These are phyloP conservation scores for Pichia gijzeniarum DNA, from an alignment of 805 yeast species.

Conservation along the genomic window DNA sequence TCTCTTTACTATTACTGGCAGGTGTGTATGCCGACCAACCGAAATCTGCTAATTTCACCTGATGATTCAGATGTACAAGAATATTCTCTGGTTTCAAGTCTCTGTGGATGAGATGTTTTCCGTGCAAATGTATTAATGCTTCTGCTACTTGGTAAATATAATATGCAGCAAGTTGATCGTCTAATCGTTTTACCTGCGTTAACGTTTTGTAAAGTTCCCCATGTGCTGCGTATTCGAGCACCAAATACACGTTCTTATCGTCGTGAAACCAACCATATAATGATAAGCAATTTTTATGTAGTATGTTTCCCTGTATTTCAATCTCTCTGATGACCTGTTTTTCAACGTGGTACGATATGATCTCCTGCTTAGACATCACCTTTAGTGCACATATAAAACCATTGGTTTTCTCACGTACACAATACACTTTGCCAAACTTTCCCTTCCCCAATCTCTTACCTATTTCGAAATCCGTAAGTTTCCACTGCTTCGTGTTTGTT, in stretches of 20 bases:
- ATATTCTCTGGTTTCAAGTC: conserved; percentile 95
- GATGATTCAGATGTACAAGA: conserved; percentile 58
- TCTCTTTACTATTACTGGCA: too few relatives aligned
- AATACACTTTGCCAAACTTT: conserved; percentile 86
- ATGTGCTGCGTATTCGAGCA: conserved; percentile 75
- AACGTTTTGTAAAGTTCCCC: conserved; percentile 80
- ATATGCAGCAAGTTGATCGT: conserved; percentile 66
- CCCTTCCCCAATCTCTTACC: conserved; percentile 90
- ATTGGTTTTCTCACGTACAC: conserved; percentile 67
- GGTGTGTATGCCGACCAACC: conserved; percentile 82
- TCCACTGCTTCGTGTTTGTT: conserved; percentile 18
- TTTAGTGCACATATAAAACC: conserved; percentile 87
- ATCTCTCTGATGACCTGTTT: conserved; percentile 86
- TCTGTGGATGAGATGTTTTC: conserved; percentile 77
- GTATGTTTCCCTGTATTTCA: conserved; percentile 75
- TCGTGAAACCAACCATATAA: conserved; percentile 85
- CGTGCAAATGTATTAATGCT: conserved; percentile 73
- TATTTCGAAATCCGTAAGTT: conserved; percentile 62
- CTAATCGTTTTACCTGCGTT: conserved; percentile 45
- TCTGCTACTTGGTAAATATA: conserved; percentile 79
- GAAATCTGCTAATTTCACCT: conserved; percentile 63
- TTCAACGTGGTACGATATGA: conserved; percentile 68
- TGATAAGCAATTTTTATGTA: conserved; percentile 75
- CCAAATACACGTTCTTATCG: conserved; percentile 67
- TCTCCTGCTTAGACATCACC: conserved; percentile 80